Evolutionary conservation across 2,329 filamentous ascomycete genomes (phyloP), one percentile per base, ranked within the genome.

Genomic region (Ilyonectria mors-panacis): DNA sequence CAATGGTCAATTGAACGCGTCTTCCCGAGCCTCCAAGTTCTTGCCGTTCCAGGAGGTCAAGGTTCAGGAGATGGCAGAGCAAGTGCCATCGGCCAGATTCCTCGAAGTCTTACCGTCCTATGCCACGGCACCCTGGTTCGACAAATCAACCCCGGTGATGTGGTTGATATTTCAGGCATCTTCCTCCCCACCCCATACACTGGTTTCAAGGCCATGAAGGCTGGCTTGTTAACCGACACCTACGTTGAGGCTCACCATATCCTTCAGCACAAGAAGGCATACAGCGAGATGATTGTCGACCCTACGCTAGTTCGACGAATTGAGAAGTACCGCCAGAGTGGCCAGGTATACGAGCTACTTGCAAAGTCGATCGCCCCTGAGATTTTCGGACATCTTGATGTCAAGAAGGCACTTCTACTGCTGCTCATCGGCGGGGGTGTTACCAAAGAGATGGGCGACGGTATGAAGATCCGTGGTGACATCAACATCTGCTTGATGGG

Each of bases 401-500:
- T 99, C 57, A 99, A 99, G 86, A 99, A 99, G 81, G 96, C 96
- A 2, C 89, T 99, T 13, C 88, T 99, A n/a, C 87, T 99, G 6
- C 91, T 98, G 33, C 89, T 99, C 37, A 97, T 99, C 72, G 96
- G 96, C 68, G 96, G n/a, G n/a, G n/a, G 96, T 84, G 95, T 98
- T 1, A 96, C 91, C 4, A 99, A 99, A 82, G 92, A 96, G 77
- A 97, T 98, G 88, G 94, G 94, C 59, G 96, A 99, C 77, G 96
- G 96, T 67, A 98, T 99, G 96, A 93, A 94, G 77, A 99, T 99
- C 79, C 94, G 96, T 87, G 96, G 96, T 76, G 96, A 99, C 78
- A 97, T 99, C 85, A 99, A 99, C 83, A 92, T 99, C 70, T 98
- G 96, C 81, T 85, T 99, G 77, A 99, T 99, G 96, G 96, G 96